phyloP scores from a whole-genome alignment of 1,284 basidiomycete species.

The Paramarasmius palmivorus region DNA sequence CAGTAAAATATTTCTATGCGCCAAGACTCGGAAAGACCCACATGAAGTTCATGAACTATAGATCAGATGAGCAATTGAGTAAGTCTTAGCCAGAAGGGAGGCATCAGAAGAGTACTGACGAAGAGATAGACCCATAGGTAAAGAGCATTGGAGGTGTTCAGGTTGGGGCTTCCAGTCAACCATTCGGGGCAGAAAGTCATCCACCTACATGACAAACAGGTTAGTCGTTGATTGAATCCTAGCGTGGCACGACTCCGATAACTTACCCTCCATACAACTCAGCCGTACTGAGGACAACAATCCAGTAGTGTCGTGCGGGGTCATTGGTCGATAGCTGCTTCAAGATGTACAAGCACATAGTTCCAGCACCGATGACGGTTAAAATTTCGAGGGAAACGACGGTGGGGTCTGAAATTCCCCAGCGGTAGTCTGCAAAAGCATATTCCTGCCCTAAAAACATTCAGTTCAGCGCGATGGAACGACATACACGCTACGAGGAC shows the following conservation, averaged over 20 bases:
- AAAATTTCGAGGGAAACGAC: constrained; percentile 81
- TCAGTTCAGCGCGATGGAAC: constrained; percentile 6
- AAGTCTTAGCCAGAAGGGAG: constrained; percentile 4
- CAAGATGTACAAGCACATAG: constrained; percentile 69
- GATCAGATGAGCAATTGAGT: constrained; percentile 1
- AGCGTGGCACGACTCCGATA: background rate
- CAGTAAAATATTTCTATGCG: constrained; percentile 13
- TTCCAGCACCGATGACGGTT: constrained; percentile 77
- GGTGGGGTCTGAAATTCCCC: constrained; percentile 77
- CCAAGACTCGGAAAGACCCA: constrained; percentile 35
- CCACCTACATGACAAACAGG: constrained; percentile 45
- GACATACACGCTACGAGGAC: constrained; percentile 25
- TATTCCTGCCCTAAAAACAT: constrained; percentile 51
- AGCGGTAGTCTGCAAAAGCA: constrained; percentile 75
- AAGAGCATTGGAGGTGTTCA: constrained; percentile 68
- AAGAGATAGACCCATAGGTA: constrained; percentile 58
- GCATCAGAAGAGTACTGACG: constrained; percentile 30
- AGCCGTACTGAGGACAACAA: constrained; percentile 71
- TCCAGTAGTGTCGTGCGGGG: constrained; percentile 77
- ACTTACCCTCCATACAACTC: constrained; percentile 77
- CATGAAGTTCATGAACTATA: constrained; percentile 78
- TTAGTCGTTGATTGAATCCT: background rate
- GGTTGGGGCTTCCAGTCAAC: constrained; percentile 71
- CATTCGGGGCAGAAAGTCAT: constrained; percentile 88
- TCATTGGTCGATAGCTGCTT: constrained; percentile 64